phyloP scores from a whole-genome alignment of 345 rosid species.

The Salix caprea region DNA sequence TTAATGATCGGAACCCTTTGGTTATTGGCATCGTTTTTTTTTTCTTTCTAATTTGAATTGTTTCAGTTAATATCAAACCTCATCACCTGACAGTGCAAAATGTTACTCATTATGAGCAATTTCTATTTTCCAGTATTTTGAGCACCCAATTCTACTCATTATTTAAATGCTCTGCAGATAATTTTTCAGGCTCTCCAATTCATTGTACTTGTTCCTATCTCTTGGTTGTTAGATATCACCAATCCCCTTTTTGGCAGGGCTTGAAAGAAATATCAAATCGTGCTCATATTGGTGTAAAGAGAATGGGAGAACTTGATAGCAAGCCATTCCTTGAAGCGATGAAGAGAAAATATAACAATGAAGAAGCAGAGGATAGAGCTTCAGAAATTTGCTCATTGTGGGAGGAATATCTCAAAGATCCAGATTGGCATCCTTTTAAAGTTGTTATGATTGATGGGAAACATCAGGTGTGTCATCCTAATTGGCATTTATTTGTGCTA shows the following conservation, averaged over 20 bases:
- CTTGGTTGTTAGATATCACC: constrained; percentile 12
- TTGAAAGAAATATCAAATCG: constrained; percentile 48
- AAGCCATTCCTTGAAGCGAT: constrained; percentile 75
- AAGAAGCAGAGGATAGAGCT: constrained; percentile 72
- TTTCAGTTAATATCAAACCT: neutral
- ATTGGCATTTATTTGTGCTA: neutral
- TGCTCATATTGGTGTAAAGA: constrained; percentile 63
- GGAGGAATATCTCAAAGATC: constrained; percentile 92
- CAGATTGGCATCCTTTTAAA: constrained; percentile 94
- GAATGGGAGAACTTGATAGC: constrained; percentile 92
- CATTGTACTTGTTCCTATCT: neutral
- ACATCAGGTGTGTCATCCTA: constrained; percentile 47
- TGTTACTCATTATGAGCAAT: neutral
- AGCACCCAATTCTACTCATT: neutral
- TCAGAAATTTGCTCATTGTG: constrained; percentile 76
- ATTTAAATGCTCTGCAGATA: neutral
- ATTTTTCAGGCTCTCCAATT: neutral
- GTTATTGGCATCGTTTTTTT: neutral
- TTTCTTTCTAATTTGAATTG: neutral
- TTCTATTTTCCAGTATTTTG: neutral
- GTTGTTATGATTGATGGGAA: constrained; percentile 44
- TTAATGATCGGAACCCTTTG: neutral
- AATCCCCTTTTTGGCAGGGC: constrained; percentile 37
- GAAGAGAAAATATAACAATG: constrained; percentile 61
- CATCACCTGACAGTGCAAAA: neutral